Base-by-base conservation (phyloP, 192 early-diverging fungal species). In the Diversispora epigaea region DNA sequence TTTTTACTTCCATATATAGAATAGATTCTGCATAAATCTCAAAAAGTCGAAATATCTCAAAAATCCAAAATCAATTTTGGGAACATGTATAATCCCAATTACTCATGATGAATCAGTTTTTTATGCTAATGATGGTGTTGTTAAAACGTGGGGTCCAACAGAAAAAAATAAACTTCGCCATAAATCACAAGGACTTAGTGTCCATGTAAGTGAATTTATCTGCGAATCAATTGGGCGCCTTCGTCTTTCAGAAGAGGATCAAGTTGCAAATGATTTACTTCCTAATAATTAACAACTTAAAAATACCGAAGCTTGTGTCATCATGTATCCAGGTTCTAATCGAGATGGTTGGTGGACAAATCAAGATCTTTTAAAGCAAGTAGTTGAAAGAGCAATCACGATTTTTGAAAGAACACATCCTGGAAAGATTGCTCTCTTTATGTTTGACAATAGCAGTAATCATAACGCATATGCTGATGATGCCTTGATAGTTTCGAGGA, bases 391-490 rank as follows among this genome's bases (percentile, higher is more conserved):
- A 0, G 71, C 69, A 58, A 77, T 63, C 43, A 68, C 46, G 55
- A 71, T 81, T 0, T 78, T 78, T 68, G 40, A 73, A 44, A 39
- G 40, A 50, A 10, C 41, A 19, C 70, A 78, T 47, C 63, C 49
- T 81, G n/a, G n/a, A n/a, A n/a, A n/a, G n/a, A n/a, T n/a, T n/a
- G n/a, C n/a, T n/a, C n/a, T n/a, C n/a, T n/a, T 77, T 58, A 32
- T 55, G 25, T 81, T 81, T 75, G 72, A 81, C 47, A 71, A 81
- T 43, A 61, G 65, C 15, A 50, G 25, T 6, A 79, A 76, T 58
- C 72, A 82, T 68, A 19, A 19, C 8, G 32, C 62, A 21, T 73
- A 58, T 60, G 78, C 78, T 55, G 40, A 75, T 19, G 52, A 82
- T 77, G 70, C 76, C 60, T 49, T 79, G 0, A 68, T 78, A 10